A percentile compares a stretch with the other conserved stretches of the same genome.
phyloP scores from a whole-genome alignment of 768 basidiomycete species.

The Epithele typhae region DNA sequence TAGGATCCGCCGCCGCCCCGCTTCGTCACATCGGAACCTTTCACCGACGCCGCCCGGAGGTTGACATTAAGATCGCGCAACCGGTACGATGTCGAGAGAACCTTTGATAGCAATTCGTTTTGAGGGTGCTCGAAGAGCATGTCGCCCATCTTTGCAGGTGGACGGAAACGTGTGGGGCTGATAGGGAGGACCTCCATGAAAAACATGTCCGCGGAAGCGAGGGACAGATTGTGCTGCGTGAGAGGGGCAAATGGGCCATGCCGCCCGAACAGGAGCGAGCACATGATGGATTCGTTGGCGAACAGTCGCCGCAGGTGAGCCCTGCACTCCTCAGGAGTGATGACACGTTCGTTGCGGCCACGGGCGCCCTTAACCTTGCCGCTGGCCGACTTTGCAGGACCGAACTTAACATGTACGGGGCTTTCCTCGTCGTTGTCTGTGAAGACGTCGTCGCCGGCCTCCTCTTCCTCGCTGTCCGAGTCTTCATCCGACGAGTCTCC shows the following conservation, averaged over 20 bases:
- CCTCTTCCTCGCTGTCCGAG: conserved; percentile 47
- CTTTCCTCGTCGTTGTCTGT: conserved; percentile 45
- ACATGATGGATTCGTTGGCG: conserved; percentile 74
- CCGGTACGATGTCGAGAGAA: conserved; percentile 76
- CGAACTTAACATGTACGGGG: conserved; percentile 11
- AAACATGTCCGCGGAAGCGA: conserved; percentile 91
- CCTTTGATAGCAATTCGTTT: conserved; percentile 81
- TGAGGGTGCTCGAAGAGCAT: conserved; percentile 94
- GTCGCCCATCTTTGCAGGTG: conserved; percentile 88
- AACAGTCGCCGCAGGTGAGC: conserved; percentile 91
- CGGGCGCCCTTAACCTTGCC: conserved; percentile 72
- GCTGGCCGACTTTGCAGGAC: conserved; percentile 67
- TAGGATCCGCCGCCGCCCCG: conserved; percentile 51
- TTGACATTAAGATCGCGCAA: conserved; percentile 72
- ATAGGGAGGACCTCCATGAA: conserved; percentile 93
- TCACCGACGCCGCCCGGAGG: conserved; percentile 56
- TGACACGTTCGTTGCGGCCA: conserved; percentile 85
- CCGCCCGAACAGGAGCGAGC: conserved; percentile 85
- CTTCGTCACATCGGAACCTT: conserved; percentile 51
- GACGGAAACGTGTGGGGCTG: conserved; percentile 93
- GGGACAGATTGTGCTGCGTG: conserved; percentile 53
- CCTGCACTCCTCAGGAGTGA: conserved; percentile 89
- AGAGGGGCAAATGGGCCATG: conserved; percentile 80
- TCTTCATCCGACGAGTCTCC: conserved; percentile 44
- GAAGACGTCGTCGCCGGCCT: conserved; percentile 42